Evolutionary conservation across 2,329 filamentous ascomycete genomes (phyloP).

Genomic region (Sclerotinia nivalis): DNA sequence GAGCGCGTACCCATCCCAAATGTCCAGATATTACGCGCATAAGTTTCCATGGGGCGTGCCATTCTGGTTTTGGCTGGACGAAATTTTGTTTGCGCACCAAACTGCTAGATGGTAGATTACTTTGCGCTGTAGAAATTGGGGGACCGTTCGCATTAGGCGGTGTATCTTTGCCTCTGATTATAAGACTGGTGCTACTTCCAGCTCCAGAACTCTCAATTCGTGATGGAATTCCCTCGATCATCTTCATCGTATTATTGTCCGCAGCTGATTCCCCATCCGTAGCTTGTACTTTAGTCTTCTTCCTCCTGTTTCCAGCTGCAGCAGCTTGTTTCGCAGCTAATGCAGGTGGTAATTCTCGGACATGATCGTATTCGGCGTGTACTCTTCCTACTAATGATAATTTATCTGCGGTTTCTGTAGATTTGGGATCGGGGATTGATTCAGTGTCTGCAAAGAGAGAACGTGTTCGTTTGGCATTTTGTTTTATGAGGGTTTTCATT

Average conservation of each 20-base stretch:
- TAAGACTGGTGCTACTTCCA: conserved; percentile 56
- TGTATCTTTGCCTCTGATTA: conserved; percentile 49
- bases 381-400: conserved; percentile 38
- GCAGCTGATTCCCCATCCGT: conserved; percentile 32
- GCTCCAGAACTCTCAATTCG: conserved; percentile 36
- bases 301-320: conserved; percentile 59
- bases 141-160: conserved; percentile 58
- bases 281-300: conserved; percentile 57
- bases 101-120: conserved; percentile 52
- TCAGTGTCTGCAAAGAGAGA: conserved; percentile 43
- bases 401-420: conserved; percentile 37
- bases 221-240: conserved; percentile 64
- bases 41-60: conserved; percentile 98
- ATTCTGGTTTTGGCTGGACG: conserved; percentile 77
- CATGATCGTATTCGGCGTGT: conserved; percentile 70
- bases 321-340: conserved; percentile 78
- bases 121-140: conserved; percentile 45
- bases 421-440: conserved; percentile 28
- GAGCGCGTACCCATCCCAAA: conserved; percentile 85
- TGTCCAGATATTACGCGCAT: conserved; percentile 98
- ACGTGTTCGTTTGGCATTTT: conserved; percentile 47
- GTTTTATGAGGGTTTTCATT: conserved; percentile 45
- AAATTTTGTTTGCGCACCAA: conserved; percentile 61
- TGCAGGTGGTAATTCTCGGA: conserved; percentile 73
- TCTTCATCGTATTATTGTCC: conserved; percentile 57